Base-by-base conservation (phyloP, 1,139 yeast genomes). In the Candida sp. region DNA sequence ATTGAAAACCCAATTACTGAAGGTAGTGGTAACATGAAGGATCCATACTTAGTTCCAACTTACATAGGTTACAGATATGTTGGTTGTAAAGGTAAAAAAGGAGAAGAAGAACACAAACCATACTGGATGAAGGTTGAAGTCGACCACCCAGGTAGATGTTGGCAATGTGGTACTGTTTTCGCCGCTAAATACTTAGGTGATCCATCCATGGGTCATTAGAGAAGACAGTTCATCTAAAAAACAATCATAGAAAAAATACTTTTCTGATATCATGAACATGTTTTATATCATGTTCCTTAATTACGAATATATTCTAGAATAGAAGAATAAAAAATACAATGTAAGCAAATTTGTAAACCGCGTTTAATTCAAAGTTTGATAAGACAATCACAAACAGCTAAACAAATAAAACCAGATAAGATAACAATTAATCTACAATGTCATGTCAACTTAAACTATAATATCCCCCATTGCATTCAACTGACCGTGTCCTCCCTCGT, bases 141-240 rank as follows among this genome's bases (percentile, higher is more conserved):
- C 54, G 88, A 81, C 45, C 75, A 87, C 71, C 84, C 84, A 53
- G 88, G 88, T 55, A 90, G 99, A 82, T 95, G 98, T 77, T 89
- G 97, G 96, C 97, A 91, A 70, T 93, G 98, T 71, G 99, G 99
- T 69, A 85, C 91, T 56, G 96, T 90, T 56, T 91, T 86, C 79
- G 83, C 87, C 62, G 74, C 93, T 59, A 88, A 90, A 74, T 86
- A 84, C 74, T 81, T 91, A 62, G 97, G 97, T 68, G 88, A 84
- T 57, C 86, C 87, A 58, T 78, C 70, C 58, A 84, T 78, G 64
- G 79, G 76, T 56, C 76, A 71, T 62, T 83, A 80, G 29, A 9
- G 6, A 30, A 30, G 11, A n/a, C 33, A 30, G 29, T 25, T 25
- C 6, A 9, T n/a, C n/a, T n/a, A 25, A 25, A 6, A 6, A 25